Evolutionary conservation across 2,329 filamentous ascomycete species (phyloP).

Genomic region (Dactylella cylindrospora): DNA sequence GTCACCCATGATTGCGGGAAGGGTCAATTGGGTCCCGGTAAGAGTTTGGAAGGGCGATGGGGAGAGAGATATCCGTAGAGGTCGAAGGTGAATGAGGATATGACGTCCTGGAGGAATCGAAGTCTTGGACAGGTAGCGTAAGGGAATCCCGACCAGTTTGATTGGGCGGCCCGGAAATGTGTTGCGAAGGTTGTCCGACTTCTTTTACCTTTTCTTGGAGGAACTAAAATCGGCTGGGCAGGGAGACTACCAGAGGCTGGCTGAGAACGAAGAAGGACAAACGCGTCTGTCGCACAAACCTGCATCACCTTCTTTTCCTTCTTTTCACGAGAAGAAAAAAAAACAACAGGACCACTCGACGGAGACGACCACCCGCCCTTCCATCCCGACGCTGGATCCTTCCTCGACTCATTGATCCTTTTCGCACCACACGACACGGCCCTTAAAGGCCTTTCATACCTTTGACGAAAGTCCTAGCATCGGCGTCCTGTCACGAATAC

Average conservation of each 20-base stretch:
- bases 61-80: too few species aligned
- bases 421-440: background rate
- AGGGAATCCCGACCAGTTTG: conserved; percentile 8
- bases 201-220: too few species aligned
- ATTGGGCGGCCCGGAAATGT: conserved; percentile 25
- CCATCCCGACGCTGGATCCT: too few species aligned
- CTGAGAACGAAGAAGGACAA: conserved; percentile 13
- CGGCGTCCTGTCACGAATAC: too few species aligned
- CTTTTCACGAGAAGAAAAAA: too few species aligned
- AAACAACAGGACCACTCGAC: too few species aligned
- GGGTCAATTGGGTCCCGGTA: conserved; percentile 23
- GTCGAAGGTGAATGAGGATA: too few species aligned
- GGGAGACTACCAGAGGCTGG: too few species aligned
- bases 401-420: conserved; percentile 8
- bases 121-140: too few species aligned
- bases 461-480: background rate
- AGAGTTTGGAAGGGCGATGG: too few species aligned
- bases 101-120: conserved; percentile 34
- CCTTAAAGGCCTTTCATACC: background rate
- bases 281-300: conserved; percentile 40
- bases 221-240: too few species aligned
- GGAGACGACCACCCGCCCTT: too few species aligned
- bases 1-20: conserved; percentile 19
- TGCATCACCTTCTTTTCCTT: conserved; percentile 5
- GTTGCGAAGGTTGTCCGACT: conserved; percentile 33